Evolutionary conservation across 345 rosid species (phyloP).

Genomic region (Gossypium ekmanianum): DNA sequence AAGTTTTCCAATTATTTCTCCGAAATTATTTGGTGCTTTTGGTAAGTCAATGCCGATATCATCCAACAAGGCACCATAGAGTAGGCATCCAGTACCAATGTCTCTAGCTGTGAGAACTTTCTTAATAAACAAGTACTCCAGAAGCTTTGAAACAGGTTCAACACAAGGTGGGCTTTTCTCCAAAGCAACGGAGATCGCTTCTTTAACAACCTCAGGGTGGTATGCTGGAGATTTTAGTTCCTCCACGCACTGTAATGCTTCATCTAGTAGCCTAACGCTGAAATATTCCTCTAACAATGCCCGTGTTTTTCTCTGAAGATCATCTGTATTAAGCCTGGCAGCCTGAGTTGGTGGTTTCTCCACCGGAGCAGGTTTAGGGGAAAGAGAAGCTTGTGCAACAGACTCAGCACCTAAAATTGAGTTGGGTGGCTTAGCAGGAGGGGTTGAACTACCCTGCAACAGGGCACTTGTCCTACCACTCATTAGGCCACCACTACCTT

Average conservation of each 20-base stretch:
- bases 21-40: slow-evolving; percentile 71
- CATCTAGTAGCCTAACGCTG: slow-evolving; percentile 46
- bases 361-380: slow-evolving; percentile 23
- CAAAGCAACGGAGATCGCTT: slow-evolving; percentile 65
- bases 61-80: slow-evolving; percentile 65
- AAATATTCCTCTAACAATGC: slow-evolving; percentile 76
- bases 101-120: slow-evolving; percentile 46
- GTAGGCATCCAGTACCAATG: slow-evolving; percentile 59
- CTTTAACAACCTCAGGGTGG: slow-evolving; percentile 75
- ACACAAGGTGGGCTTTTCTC: slow-evolving; percentile 66
- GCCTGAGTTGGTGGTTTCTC: slow-evolving; percentile 34
- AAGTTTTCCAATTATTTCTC: slow-evolving; percentile 66
- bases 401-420: slow-evolving; percentile 27
- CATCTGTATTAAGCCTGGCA: slow-evolving; percentile 35
- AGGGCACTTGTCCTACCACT: slow-evolving; percentile 75
- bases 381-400: slow-evolving; percentile 25
- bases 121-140: slow-evolving; percentile 46
- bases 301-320: slow-evolving; percentile 57
- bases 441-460: slow-evolving; percentile 53
- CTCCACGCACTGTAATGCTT: slow-evolving; percentile 70
- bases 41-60: slow-evolving; percentile 87
- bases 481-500: slow-evolving; percentile 62
- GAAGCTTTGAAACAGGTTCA: slow-evolving; percentile 44
- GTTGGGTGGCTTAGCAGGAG: slow-evolving; percentile 28
- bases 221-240: slow-evolving; percentile 62